These are phyloP conservation scores for Rhizopus microsporus DNA, from an alignment of 371 early-diverging fungal genomes.

Conservation along the genomic window DNA sequence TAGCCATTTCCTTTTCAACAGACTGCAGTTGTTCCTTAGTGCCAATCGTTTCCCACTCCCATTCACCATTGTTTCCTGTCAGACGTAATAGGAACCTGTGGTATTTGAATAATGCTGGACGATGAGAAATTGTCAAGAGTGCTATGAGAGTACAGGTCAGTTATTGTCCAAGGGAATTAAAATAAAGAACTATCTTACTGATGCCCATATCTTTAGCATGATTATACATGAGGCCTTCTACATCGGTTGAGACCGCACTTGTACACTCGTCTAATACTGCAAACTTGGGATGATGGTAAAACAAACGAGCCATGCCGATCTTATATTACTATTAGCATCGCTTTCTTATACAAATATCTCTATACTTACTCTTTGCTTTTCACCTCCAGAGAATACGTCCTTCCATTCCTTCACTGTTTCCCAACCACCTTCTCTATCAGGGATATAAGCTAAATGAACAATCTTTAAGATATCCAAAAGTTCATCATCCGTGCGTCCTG, in stretches of 20 bases:
- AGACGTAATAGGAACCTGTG: slow-evolving; percentile 75
- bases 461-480: slow-evolving; percentile 69
- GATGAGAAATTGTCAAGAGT: slow-evolving; percentile 87
- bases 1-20: slow-evolving; percentile 80
- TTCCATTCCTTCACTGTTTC: slow-evolving; percentile 90
- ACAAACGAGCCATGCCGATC: slow-evolving; percentile 74
- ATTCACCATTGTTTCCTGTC: slow-evolving; percentile 76
- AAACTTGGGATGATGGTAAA: slow-evolving; percentile 85
- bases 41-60: slow-evolving; percentile 79
- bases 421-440: slow-evolving; percentile 87
- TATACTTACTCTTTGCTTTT: slow-evolving; percentile 79
- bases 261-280: slow-evolving; percentile 83
- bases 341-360: background rate
- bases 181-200: slow-evolving; percentile 34
- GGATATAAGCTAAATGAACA: slow-evolving; percentile 75
- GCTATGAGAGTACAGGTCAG: slow-evolving; percentile 30
- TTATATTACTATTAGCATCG: slow-evolving; percentile 16
- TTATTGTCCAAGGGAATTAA: background rate
- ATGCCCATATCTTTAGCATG: slow-evolving; percentile 86
- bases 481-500: slow-evolving; percentile 79
- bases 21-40: slow-evolving; percentile 75
- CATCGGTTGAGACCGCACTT: slow-evolving; percentile 84
- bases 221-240: slow-evolving; percentile 88
- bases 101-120: slow-evolving; percentile 86
- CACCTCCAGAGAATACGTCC: slow-evolving; percentile 89